Percentiles rank a stretch among this genome's conserved stretches.
phyloP scores from a whole-genome alignment of 1,284 basidiomycete genomes.

The Porogramme epimiltina region DNA sequence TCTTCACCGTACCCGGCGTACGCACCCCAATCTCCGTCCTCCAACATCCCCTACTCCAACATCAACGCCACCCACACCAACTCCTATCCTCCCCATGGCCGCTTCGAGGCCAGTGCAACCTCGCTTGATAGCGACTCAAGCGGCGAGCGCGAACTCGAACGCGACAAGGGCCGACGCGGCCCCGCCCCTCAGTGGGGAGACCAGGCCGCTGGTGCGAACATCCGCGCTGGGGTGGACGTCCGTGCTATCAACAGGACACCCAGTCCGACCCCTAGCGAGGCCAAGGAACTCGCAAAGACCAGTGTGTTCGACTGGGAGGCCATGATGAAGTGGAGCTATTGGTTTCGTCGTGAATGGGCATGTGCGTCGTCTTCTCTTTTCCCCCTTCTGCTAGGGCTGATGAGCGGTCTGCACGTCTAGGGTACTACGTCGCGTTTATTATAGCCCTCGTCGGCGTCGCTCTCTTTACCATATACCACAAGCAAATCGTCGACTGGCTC shows the following conservation, averaged over 20 bases:
- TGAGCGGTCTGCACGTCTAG: not conserved
- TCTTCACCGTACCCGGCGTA: slow-evolving; percentile 34
- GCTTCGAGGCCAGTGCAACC: slow-evolving; percentile 19
- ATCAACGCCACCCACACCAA: slow-evolving; percentile 3
- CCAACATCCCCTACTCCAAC: slow-evolving; percentile 21
- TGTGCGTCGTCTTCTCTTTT: slow-evolving; percentile 38
- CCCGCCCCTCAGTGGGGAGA: not conserved
- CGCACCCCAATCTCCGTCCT: slow-evolving; percentile 18
- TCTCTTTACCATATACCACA: slow-evolving; percentile 57
- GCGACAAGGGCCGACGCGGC: slow-evolving; percentile 6
- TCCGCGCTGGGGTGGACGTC: slow-evolving; percentile 19
- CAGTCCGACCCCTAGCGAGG: slow-evolving; percentile 43
- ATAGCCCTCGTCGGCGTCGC: slow-evolving; percentile 41
- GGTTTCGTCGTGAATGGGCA: slow-evolving; percentile 51
- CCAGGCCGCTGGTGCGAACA: not conserved
- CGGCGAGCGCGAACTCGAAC: slow-evolving; percentile 6
- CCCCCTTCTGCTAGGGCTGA: not conserved
- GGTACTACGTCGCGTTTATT: slow-evolving; percentile 27
- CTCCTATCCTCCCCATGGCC: slow-evolving; percentile 25
- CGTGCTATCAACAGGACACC: slow-evolving; percentile 37
- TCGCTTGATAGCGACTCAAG: slow-evolving; percentile 20
- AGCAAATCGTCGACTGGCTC: slow-evolving; percentile 60
- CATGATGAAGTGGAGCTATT: slow-evolving; percentile 45
- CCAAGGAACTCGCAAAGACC: slow-evolving; percentile 34
- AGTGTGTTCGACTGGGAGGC: slow-evolving; percentile 48